A percentile compares a stretch with the other conserved stretches of the same genome.
Evolutionary conservation across 2,329 filamentous ascomycete species (phyloP).

Genomic region (Ceratocystis cubensis): DNA sequence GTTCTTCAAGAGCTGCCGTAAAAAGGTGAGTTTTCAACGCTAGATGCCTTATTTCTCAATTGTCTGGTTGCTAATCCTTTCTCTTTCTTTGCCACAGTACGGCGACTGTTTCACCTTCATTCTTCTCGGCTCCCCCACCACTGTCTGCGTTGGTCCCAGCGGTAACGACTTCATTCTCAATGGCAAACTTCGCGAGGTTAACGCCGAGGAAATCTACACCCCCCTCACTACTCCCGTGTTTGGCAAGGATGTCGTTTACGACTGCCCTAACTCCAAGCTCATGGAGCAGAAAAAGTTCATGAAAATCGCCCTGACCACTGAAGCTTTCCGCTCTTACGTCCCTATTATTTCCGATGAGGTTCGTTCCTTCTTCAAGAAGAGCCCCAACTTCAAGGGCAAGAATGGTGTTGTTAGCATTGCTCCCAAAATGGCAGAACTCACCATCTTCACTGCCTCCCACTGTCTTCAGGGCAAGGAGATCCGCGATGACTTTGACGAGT

Average conservation of each 20-base stretch:
- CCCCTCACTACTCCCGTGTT: slow-evolving; percentile 63
- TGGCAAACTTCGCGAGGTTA: slow-evolving; percentile 78
- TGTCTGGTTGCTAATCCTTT: slow-evolving; percentile 2
- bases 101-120: slow-evolving; percentile 86
- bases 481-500: slow-evolving; percentile 65
- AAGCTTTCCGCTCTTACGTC: slow-evolving; percentile 63
- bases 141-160: slow-evolving; percentile 66
- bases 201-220: slow-evolving; percentile 80
- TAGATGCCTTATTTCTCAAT: no score
- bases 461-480: slow-evolving; percentile 76
- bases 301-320: slow-evolving; percentile 66
- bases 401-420: slow-evolving; percentile 60
- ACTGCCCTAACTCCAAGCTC: slow-evolving; percentile 79
- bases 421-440: slow-evolving; percentile 69
- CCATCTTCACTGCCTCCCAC: slow-evolving; percentile 79
- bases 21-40: slow-evolving; percentile 47
- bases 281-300: slow-evolving; percentile 97
- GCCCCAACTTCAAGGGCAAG: slow-evolving; percentile 52
- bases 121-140: slow-evolving; percentile 78
- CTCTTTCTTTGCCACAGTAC: slow-evolving; percentile 40
- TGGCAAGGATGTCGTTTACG: slow-evolving; percentile 77
- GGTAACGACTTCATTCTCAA: slow-evolving; percentile 90
- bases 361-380: slow-evolving; percentile 56
- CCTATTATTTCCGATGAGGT: slow-evolving; percentile 66
- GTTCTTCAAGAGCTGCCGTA: slow-evolving; percentile 66